Base-by-base conservation (phyloP, 257 asterid genomes). In the Gentiana straminea region DNA sequence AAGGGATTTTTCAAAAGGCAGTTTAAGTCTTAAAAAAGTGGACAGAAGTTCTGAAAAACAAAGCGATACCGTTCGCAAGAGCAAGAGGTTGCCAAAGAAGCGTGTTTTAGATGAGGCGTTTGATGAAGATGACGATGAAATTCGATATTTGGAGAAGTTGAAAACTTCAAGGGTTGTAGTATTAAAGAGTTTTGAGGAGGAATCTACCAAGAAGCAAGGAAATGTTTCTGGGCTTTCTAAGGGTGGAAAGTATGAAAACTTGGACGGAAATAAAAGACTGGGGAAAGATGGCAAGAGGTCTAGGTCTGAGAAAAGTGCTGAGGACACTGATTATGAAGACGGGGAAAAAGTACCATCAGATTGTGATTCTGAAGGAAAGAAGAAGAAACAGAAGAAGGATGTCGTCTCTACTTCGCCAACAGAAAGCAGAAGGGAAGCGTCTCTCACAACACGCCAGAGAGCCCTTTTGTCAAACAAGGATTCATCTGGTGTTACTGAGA, bases 381-480 rank as follows among this genome's bases (percentile, higher is more conserved):
- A 74, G 75, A 85, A 77, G 69, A 84, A 70, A 59, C 86, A 68
- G 60, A 81, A 67, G 74, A 88, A 73, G 78, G 24, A 24, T 24
- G 95, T 81, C 69, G 59, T 65, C 49, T 78, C 84, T 9, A 84
- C 76, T 64, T 73, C 81, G 55, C 84, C 78, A 8, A 51, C 71
- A 13, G 94, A 92, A 70, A 80, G 56, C 73, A 81, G 77, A 75
- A 87, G 81, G 70, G 94, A 92, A 65, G 70, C 81, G 55, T 70
- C 85, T 67, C 92, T 92, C 52, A 92, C 99, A 8, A 81, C 91
- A 37, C 99, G 99, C 51, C 99, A 92, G 57, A 77, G 76, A 34
- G 84, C 84, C 65, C 80, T 74, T 35, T 68, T 77, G 52, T 73
- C 67, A 15, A 58, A 76, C 71, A 77, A 73, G 67, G 82, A 73